Base-by-base conservation (phyloP, 2,329 filamentous ascomycete genomes). In the Claviceps lovelessii region DNA sequence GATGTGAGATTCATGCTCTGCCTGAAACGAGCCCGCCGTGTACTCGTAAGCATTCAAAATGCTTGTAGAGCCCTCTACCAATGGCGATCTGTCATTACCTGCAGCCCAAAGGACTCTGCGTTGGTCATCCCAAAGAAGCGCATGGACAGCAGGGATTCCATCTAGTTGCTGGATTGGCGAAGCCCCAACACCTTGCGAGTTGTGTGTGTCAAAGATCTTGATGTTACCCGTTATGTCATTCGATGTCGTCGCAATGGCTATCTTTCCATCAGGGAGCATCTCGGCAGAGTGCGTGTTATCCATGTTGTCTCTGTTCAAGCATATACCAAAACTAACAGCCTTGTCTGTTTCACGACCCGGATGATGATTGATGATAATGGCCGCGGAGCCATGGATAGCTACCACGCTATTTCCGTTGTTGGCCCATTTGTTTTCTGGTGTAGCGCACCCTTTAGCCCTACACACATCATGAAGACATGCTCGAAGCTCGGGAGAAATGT, bases 301-400 rank as follows among this genome's bases (percentile, higher is more conserved):
- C 53, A 55, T 47, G 28, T 19, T 15, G 5, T 19, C 53, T 17
- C 53, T 17, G 17, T 54, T 47, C 23, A 51, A 17, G 49, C 53
- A 54, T 33, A 45, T 31, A 35, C 53, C 53, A 29, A 54, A 54
- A 4, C n/a, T 41, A 42, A 54, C 23, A 11, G 33, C 23, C 48
- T 54, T 54, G 31, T 54, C 53, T 6, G 15, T 19, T 6, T 31
- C 17, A 28, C 41, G 19, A 9, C 53, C 53, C 6, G 53, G 53
- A 1, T 28, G 41, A 50, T 54, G 42, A n/a, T 54, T 54, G 17
- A 54, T 54, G 29, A 54, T 31, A 42, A 54, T 19, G 11, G 48
- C 53, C 10, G 49, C 53, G 9, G 17, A 33, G 9, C 35, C 35
- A 41, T 51, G 35, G 15, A 54, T 17, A 1, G 53, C 28, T 3